Conservation (phyloP, 2,329 filamentous ascomycete species). For the Atkinsonella hypoxylon region DNA sequence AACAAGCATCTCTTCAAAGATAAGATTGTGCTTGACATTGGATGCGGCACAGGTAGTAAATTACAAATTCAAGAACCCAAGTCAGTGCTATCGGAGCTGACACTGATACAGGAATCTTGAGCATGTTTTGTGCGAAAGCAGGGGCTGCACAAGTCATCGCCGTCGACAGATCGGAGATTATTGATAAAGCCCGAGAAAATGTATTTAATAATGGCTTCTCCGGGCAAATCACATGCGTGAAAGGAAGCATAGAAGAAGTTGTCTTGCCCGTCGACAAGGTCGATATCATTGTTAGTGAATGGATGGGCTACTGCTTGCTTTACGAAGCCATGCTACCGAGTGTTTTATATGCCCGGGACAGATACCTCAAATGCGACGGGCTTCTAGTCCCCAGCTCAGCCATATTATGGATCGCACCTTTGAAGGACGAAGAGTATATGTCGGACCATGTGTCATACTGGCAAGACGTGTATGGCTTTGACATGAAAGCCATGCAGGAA, state of each 20-base stretch:
- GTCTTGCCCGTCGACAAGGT: conserved; percentile 65
- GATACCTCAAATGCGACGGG: conserved; percentile 68
- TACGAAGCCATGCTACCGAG: conserved; percentile 96
- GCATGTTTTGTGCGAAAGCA: conserved; percentile 88
- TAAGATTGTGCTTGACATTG: conserved; percentile 83
- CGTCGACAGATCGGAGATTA: conserved; percentile 86
- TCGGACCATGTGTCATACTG: conserved; percentile 73
- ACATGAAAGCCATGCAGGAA: conserved; percentile 82
- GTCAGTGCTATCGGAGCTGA: background rate
- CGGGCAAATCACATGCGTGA: conserved; percentile 63
- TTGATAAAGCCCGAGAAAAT: conserved; percentile 75
- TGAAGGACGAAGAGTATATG: conserved; percentile 66
- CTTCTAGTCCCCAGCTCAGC: conserved; percentile 80
- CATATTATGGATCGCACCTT: conserved; percentile 70
- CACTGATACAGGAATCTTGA: conserved; percentile 55
- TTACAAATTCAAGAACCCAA: background rate
- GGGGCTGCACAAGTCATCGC: conserved; percentile 79
- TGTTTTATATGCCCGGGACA: conserved; percentile 77
- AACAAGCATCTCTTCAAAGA: conserved; percentile 79
- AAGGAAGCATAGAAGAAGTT: conserved; percentile 83
- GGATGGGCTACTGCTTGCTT: conserved; percentile 92
- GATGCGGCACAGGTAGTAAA: conserved; percentile 56
- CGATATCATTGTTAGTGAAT: conserved; percentile 92
- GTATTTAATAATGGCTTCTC: conserved; percentile 69
- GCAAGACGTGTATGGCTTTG: conserved; percentile 88